Base-by-base conservation (phyloP, 306 rosid species). In the Citrullus amarus region DNA sequence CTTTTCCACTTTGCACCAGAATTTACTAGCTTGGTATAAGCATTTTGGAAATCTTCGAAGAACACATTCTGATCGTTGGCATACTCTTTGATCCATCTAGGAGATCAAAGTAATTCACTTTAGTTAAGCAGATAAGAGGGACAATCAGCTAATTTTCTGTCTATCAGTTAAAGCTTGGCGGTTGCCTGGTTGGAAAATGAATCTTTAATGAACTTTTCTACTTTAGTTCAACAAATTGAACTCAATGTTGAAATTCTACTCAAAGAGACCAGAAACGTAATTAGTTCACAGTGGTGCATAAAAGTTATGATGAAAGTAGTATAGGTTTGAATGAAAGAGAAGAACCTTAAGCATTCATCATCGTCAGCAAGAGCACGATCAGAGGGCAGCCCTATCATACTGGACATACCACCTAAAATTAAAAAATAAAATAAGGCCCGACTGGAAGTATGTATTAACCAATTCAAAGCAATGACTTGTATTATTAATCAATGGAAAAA, bases 381-480 rank as follows among this genome's bases (percentile, higher is more conserved):
- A 34, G 98, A 95, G 86, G 96, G 91, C 84, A 91, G 99, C 63
- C 99, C 99, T 51, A 90, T 50, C 99, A 95, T 90, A 83, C 91
- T 87, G 25, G 91, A 54, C 96, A 90, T 92, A 61, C 98, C 89
- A 67, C 89, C 98, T 92, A 81, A 68, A 79, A 73, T 80, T 62
- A 67, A 85, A 79, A 57, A 68, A n/a, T 20, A 69, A 56, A 85
- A 55, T 70, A 25, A 62, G 50, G 57, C 48, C 41, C 18, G 6
- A 50, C 17, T 17, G 65, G 36, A 17, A 32, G 34, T 28, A 56
- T 11, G 39, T 20, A 39, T 77, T 6, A 5, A 77, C 46, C 32
- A 60, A 77, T 43, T 59, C 57, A 58, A 44, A 60, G 22, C 15
- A 59, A 44, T 12, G 32, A 9, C 32, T 12, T 16, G 54, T 16